Base-by-base conservation (phyloP, 2,329 filamentous ascomycete genomes). In the Epichloe amarillans region DNA sequence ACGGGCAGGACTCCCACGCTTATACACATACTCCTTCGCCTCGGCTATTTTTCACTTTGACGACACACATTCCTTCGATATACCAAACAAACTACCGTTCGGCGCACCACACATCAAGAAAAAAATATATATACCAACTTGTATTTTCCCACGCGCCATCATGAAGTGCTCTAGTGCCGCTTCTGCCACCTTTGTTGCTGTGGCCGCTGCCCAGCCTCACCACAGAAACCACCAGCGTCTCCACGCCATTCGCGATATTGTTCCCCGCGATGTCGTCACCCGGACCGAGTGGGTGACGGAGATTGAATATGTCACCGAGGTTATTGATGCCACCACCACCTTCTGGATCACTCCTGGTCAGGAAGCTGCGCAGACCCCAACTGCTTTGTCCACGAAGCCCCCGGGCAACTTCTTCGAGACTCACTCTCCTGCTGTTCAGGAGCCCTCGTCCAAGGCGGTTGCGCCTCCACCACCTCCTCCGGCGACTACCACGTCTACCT, bases 201-300 rank as follows among this genome's bases (percentile, higher is more conserved):
- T 67, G 58, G 74, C 69, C 57, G 61, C 72, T 52, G 77, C 77
- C 56, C 72, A 79, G 63, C 76, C 76, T 52, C 71, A 69, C 55
- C 66, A 61, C 57, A 66, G 68, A 57, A 56, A 57, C 50, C 63
- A 64, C 54, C 61, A 62, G 57, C 68, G 64, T 53, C 66, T 66
- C 53, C 68, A 70, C 30, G 47, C 37, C 36, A 19, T 43, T 17
- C 49, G 51, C 37, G 40, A 44, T 17, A 40, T 47, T 17, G 46
- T 56, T 53, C 64, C 64, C 55, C 65, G 66, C 47, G 70, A 62
- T 19, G 52, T 76, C 14, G 69, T 75, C 56, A 75, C 72, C 41
- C 69, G 72, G 58, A 69, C 69, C 49, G 71, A 72, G 58, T 77
- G 72, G 68, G 73, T 77, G 57, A 76, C 72, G 6, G 70, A 74